Base-by-base conservation (phyloP, 2,329 filamentous ascomycete species). In the Botrytis squamosa region DNA sequence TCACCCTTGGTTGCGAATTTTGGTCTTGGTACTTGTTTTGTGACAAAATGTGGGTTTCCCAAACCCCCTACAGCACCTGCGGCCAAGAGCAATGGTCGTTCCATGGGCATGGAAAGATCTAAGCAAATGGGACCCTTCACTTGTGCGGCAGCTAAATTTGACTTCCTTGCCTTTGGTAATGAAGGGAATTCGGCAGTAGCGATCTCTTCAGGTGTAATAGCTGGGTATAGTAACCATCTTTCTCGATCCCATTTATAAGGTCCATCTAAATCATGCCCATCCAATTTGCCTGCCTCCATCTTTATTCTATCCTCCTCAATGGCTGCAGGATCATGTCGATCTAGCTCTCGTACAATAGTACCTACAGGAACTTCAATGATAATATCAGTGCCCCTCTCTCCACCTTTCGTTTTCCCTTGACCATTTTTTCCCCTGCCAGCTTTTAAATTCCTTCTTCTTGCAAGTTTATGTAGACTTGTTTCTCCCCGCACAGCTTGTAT, bases 401-500 rank as follows among this genome's bases (percentile, higher is more conserved):
- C 96, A 71, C 91, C 89, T 77, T 88, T 88, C 71, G 88, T 87
- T 77, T 90, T 93, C 52, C 93, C 93, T 80, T 93, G 90, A 0
- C 93, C 93, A 79, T 93, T 91, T 81, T 88, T 92, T n/a, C 93
- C 93, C 77, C 90, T 86, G 1, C 90, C 91, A 0, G 93, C 93
- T 74, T 92, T 91, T 69, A 95, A 83, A 72, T 94, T 88, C 2
- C 93, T 90, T 77, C 91, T 86, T 59, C 95, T 88, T 1, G 93
- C 92, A 16, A 99, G 86, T 84, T 98, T 98, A 84, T 98, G 95
- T 75, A 99, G 84, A 71, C 94, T 97, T 0, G 94, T 98, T 83
- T 98, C 93, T 74, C 94, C 94, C 72, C 92, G 90, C 1, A 97
- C 90, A 12, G 96, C 95, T 83, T 98, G 95, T 74, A 99, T 97